Evolutionary conservation across 192 early-diverging fungal species (phyloP).

Genomic region (Endogone sp.): DNA sequence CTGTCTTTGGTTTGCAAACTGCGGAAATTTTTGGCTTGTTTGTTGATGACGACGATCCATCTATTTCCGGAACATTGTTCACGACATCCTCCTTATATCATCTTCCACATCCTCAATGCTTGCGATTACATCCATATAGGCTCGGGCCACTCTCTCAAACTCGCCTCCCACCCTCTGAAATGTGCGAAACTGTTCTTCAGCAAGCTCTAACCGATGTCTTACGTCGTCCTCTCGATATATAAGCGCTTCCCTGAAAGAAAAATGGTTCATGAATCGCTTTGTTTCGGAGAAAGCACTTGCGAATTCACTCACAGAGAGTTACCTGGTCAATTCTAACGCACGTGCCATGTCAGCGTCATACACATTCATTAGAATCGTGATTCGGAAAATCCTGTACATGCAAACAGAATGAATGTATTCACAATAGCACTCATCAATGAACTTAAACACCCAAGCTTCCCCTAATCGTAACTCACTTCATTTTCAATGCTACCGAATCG

Average conservation of each 20-base stretch:
- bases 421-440: no score
- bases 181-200: conserved; percentile 6
- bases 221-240: conserved; percentile 1
- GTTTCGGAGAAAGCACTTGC: no score
- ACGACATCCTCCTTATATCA: conserved; percentile 16
- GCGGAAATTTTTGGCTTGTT: no score
- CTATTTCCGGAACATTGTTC: not conserved
- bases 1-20: not conserved
- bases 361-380: conserved; percentile 4
- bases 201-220: conserved; percentile 7
- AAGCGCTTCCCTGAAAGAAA: not conserved
- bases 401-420: not conserved
- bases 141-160: conserved; percentile 24
- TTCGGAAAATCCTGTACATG: conserved; percentile 13
- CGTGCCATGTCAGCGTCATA: conserved; percentile 13
- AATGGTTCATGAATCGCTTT: no score
- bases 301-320: no score
- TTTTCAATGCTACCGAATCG: conserved; percentile 15
- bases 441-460: not conserved
- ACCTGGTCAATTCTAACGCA: not conserved
- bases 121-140: conserved; percentile 22
- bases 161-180: conserved; percentile 27
- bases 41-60: not conserved
- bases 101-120: conserved; percentile 25
- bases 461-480: conserved; percentile 10